phyloP scores from a whole-genome alignment of 1,139 yeast species.

The Yamadazyma friedrichii region DNA sequence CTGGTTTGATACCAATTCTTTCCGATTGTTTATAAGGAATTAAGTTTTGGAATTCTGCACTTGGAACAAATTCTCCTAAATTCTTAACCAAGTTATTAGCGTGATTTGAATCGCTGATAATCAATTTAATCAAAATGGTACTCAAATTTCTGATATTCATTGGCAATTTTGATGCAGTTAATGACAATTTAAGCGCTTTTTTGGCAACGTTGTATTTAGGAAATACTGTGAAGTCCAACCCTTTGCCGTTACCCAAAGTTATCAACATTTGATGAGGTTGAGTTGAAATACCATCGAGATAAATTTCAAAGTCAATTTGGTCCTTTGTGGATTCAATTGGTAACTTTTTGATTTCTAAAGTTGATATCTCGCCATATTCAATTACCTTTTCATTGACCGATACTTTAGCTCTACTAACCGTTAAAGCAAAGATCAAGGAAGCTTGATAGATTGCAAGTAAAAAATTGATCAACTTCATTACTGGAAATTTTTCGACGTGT shows the following conservation, averaged over 20 bases:
- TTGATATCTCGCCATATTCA: slow-evolving; percentile 36
- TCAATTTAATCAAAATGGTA: slow-evolving; percentile 29
- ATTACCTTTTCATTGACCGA: slow-evolving; percentile 25
- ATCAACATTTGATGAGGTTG: slow-evolving; percentile 30
- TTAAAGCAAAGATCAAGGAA: slow-evolving; percentile 2
- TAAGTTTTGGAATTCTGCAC: slow-evolving; percentile 25
- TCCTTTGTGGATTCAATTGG: slow-evolving; percentile 34
- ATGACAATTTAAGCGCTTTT: slow-evolving; percentile 22
- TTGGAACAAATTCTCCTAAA: slow-evolving; percentile 36
- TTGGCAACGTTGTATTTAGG: slow-evolving; percentile 22
- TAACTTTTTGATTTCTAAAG: slow-evolving; percentile 34
- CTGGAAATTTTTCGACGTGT: background rate
- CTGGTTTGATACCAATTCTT: slow-evolving; percentile 55
- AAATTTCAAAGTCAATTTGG: slow-evolving; percentile 28
- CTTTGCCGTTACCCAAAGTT: slow-evolving; percentile 26
- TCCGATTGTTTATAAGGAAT: slow-evolving; percentile 28
- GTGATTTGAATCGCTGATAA: slow-evolving; percentile 28
- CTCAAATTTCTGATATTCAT: slow-evolving; percentile 36
- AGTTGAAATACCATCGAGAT: slow-evolving; percentile 24
- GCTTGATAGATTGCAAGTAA: slow-evolving; percentile 5
- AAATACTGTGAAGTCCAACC: slow-evolving; percentile 24
- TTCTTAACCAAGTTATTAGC: slow-evolving; percentile 24
- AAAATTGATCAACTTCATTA: slow-evolving; percentile 4
- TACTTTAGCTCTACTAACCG: slow-evolving; percentile 28
- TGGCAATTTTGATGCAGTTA: slow-evolving; percentile 36